Conservation (phyloP, 352 stramenopile genomes). For the Phytopythium mirpurense region DNA sequence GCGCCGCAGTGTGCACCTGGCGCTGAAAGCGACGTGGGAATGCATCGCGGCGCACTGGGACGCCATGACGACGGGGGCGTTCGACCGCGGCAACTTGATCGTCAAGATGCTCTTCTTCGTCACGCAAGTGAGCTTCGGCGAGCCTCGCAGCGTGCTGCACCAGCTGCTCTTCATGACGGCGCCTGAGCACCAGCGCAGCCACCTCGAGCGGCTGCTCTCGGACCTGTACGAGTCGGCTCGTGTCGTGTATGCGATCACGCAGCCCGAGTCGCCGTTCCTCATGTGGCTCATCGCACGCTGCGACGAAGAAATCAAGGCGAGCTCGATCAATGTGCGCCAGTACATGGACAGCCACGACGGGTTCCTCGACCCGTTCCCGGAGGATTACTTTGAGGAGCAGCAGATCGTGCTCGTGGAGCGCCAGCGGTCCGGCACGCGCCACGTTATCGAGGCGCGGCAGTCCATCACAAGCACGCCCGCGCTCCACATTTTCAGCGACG, state of each 20-base stretch:
- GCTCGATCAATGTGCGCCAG: conserved; percentile 20
- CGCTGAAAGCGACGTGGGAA: conserved; percentile 57
- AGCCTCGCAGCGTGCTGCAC: conserved; percentile 33
- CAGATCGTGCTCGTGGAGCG: conserved; percentile 36
- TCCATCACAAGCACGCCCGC: conserved; percentile 30
- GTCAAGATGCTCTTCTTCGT: conserved; percentile 60
- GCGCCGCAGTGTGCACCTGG: conserved; percentile 49
- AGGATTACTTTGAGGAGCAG: conserved; percentile 31
- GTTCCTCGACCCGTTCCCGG: conserved; percentile 49
- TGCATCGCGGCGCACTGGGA: conserved; percentile 62
- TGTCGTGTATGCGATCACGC: conserved; percentile 22
- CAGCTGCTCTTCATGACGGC: conserved; percentile 39
- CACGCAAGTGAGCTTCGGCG: conserved; percentile 53
- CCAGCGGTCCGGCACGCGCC: conserved; percentile 22
- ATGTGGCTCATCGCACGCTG: conserved; percentile 47
- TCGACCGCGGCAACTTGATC: conserved; percentile 39
- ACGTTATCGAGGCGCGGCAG: conserved; percentile 39
- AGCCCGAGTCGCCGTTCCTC: conserved; percentile 45
- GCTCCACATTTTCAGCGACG: conserved; percentile 53
- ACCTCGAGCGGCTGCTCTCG: conserved; percentile 29
- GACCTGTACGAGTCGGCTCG: conserved; percentile 39
- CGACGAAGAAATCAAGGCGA: conserved; percentile 39
- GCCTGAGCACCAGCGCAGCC: conserved; percentile 33
- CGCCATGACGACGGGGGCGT: conserved; percentile 36
- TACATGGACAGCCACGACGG: conserved; percentile 29